phyloP scores from a whole-genome alignment of 2,329 filamentous ascomycete genomes.

The Calonectria henricotiae region DNA sequence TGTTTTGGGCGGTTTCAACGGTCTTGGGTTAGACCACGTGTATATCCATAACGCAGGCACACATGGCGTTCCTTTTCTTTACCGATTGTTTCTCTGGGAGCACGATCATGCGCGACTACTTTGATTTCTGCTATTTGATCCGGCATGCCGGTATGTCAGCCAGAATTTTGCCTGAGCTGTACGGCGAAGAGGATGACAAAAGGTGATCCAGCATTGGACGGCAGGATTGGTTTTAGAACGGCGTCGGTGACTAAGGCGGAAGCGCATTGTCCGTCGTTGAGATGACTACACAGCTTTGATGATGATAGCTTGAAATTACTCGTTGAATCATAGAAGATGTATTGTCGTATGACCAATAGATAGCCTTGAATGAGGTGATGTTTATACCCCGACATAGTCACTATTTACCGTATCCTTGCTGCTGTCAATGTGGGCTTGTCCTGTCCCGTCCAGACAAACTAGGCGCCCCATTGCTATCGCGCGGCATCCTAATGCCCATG shows the following conservation, averaged over 20 bases:
- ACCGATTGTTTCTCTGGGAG: constrained; percentile 30
- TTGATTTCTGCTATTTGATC: constrained; percentile 37
- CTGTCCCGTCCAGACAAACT: too few species aligned
- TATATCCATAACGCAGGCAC: constrained; percentile 45
- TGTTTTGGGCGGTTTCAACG: constrained; percentile 38
- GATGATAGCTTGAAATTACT: constrained; percentile 8
- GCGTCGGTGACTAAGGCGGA: constrained; percentile 4
- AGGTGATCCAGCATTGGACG: constrained; percentile 26
- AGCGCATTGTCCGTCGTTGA: constrained; percentile 7
- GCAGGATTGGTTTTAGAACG: constrained; percentile 20
- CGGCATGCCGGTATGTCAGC: constrained; percentile 7
- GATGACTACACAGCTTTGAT: constrained; percentile 14
- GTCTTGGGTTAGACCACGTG: constrained; percentile 40
- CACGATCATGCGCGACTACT: constrained; percentile 41
- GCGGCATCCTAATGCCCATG: too few species aligned
- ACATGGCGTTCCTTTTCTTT: constrained; percentile 45
- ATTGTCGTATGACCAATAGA: constrained; percentile 2
- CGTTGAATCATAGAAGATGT: not conserved
- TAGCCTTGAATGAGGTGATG: not conserved
- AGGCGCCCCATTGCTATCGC: too few species aligned
- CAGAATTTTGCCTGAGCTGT: constrained; percentile 18
- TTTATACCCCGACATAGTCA: not conserved
- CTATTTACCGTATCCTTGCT: too few species aligned
- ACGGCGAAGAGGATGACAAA: constrained; percentile 17
- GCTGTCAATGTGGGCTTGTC: too few species aligned